Percentiles rank a stretch among this genome's conserved stretches.
These are phyloP conservation scores for Colletotrichum lini DNA, from an alignment of 2,329 filamentous ascomycete genomes.

Conservation along the genomic window DNA sequence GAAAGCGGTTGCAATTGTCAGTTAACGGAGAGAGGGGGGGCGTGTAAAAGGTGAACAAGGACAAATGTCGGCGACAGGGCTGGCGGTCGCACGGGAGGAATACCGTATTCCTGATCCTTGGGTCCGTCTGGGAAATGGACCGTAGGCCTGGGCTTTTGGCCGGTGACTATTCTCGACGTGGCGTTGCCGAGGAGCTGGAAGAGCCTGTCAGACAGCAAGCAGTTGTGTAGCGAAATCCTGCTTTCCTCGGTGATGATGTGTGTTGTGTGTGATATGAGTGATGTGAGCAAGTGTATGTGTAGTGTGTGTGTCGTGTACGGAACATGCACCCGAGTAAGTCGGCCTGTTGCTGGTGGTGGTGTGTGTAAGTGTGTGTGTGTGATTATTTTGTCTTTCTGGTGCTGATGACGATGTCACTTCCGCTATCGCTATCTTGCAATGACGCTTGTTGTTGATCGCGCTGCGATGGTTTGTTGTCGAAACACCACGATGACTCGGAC, in stretches of 20 bases:
- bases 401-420: slow-evolving; percentile 19
- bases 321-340: background rate
- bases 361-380: background rate
- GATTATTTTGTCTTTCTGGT: background rate
- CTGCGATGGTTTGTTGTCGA: slow-evolving; percentile 17
- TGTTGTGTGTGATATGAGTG: too few species aligned
- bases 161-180: slow-evolving; percentile 38
- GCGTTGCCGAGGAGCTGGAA: slow-evolving; percentile 34
- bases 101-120: slow-evolving; percentile 30
- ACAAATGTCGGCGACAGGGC: slow-evolving; percentile 27
- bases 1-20: slow-evolving; percentile 23
- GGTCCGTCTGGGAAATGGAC: background rate
- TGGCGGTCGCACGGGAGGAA: slow-evolving; percentile 27
- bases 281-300: too few species aligned
- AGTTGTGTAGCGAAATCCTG: slow-evolving; percentile 27
- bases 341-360: background rate
- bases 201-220: slow-evolving; percentile 5
- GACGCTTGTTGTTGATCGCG: slow-evolving; percentile 16
- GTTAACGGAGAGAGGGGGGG: background rate
- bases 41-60: slow-evolving; percentile 6
- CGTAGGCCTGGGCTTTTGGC: slow-evolving; percentile 6
- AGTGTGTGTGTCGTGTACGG: background rate
- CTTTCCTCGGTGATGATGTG: slow-evolving; percentile 25
- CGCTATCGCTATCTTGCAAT: slow-evolving; percentile 18
- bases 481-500: slow-evolving; percentile 37